A percentile compares a stretch with the other conserved stretches of the same genome.
Evolutionary conservation across 225 moss, liverwort and hornwort species (phyloP).

Genomic region (Takakia lepidozioides): DNA sequence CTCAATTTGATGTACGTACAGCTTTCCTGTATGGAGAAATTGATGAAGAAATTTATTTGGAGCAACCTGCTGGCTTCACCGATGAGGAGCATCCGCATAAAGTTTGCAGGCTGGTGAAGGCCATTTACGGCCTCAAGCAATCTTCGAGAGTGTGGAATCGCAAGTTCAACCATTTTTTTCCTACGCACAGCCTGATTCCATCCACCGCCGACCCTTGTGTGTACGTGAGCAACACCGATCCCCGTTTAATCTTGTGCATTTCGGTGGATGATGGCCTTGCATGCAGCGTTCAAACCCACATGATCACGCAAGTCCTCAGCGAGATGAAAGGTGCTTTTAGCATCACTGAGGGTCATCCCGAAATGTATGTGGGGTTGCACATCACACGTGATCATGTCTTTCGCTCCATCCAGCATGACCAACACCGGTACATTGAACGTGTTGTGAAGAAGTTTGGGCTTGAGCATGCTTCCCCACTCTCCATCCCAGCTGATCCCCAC

Average conservation of each 20-base stretch:
- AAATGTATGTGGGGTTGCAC: not conserved
- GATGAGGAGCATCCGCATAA: not conserved
- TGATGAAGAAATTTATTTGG: conserved; percentile 7
- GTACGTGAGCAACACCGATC: not conserved
- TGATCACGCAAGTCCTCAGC: too few species aligned
- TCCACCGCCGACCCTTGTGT: not conserved
- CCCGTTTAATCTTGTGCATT: not conserved
- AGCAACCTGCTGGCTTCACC: conserved; percentile 1
- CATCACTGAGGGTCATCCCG: not conserved
- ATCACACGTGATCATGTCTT: not conserved
- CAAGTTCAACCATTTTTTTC: not conserved
- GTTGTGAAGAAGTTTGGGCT: not conserved
- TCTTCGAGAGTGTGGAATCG: not conserved
- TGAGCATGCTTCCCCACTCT: not conserved
- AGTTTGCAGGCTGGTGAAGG: conserved; percentile 1
- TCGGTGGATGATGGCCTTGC: too few species aligned
- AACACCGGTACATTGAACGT: not conserved
- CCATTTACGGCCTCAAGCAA: conserved; percentile 1
- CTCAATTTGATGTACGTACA: conserved; percentile 8
- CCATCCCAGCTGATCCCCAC: not conserved
- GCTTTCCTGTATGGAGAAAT: too few species aligned
- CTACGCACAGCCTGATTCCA: not conserved
- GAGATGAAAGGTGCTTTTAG: not conserved
- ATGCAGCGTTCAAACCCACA: too few species aligned
- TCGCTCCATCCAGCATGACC: not conserved